Percentiles rank a stretch among this genome's conserved stretches.
These are phyloP conservation scores for Sextonia rubra DNA, from an alignment of 164 flowering plant species.

Conservation along the genomic window DNA sequence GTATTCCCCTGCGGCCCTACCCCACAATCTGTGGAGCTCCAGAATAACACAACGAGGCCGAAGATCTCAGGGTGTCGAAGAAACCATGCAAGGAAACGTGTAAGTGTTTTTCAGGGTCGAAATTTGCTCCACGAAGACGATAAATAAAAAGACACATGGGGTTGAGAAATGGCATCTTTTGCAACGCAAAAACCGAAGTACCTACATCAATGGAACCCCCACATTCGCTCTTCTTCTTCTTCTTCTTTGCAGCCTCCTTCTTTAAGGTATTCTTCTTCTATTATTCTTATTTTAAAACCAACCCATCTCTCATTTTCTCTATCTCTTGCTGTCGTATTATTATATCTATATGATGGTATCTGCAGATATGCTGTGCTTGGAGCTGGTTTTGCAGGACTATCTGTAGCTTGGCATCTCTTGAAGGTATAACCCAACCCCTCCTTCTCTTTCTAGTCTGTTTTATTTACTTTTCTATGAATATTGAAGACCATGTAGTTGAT, in stretches of 20 bases:
- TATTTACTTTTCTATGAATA: too few relatives aligned
- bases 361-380: constrained; percentile 84
- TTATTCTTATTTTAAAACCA: neutral
- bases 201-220: neutral
- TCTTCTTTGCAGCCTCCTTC: constrained; percentile 1
- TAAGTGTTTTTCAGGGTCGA: too few relatives aligned
- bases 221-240: neutral
- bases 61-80: too few relatives aligned
- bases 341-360: neutral
- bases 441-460: neutral
- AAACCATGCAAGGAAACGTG: too few relatives aligned
- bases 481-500: too few relatives aligned
- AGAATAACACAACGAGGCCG: too few relatives aligned
- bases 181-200: neutral
- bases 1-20: too few relatives aligned
- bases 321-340: neutral
- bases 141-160: neutral
- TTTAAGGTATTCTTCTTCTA: constrained; percentile 9
- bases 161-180: neutral
- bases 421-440: constrained; percentile 32
- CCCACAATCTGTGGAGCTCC: too few relatives aligned
- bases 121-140: too few relatives aligned
- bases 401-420: constrained; percentile 83
- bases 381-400: constrained; percentile 96
- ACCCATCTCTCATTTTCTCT: neutral